These are phyloP conservation scores for Erysimum pusillum DNA, from an alignment of 441 rosid genomes.

Conservation along the genomic window DNA sequence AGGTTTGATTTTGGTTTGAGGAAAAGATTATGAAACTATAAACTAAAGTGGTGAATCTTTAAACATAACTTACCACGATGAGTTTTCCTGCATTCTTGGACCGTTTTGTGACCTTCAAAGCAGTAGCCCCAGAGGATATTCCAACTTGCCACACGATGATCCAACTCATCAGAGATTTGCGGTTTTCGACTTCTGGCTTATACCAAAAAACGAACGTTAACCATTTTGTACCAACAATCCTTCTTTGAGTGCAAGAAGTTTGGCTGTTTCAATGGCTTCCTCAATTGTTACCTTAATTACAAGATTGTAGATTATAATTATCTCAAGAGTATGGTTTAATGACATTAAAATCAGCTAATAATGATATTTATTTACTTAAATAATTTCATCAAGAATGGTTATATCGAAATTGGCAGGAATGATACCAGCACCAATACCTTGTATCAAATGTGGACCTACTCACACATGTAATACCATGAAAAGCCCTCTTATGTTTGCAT, in stretches of 20 bases:
- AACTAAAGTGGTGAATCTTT: too few species aligned
- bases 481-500: too few species aligned
- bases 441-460: slow-evolving; percentile 42
- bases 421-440: slow-evolving; percentile 43
- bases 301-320: background rate
- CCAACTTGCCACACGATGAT: slow-evolving; percentile 46
- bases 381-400: slow-evolving; percentile 45
- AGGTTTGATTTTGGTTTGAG: too few species aligned
- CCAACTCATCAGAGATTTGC: background rate
- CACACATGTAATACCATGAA: too few species aligned
- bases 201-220: background rate
- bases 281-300: slow-evolving; percentile 59
- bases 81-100: slow-evolving; percentile 63
- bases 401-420: slow-evolving; percentile 42
- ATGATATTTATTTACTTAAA: slow-evolving; percentile 36
- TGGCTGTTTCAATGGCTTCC: slow-evolving; percentile 82
- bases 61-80: slow-evolving; percentile 47
- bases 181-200: background rate
- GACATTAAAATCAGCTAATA: background rate
- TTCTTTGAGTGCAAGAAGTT: slow-evolving; percentile 71
- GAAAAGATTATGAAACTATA: too few species aligned
- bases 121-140: slow-evolving; percentile 67
- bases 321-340: background rate
- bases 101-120: slow-evolving; percentile 55
- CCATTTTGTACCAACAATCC: slow-evolving; percentile 68